Conservation (phyloP, 352 stramenopile species). For the Stramenopiles sp. region DNA sequence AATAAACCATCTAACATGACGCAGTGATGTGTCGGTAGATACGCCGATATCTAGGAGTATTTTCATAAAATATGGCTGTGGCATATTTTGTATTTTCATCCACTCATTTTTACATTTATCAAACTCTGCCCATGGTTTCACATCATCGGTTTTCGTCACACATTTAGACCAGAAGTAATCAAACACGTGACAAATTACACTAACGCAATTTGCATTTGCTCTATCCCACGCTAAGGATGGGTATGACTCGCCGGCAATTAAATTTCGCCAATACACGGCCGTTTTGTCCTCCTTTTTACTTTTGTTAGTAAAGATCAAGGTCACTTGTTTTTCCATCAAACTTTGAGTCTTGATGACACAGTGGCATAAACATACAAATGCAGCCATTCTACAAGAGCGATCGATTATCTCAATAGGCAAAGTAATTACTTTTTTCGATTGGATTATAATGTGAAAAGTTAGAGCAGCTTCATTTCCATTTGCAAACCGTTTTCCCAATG, state of each 20-base stretch:
- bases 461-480: slow-evolving; percentile 3
- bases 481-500: background rate
- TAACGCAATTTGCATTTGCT: background rate
- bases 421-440: background rate
- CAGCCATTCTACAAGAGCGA: background rate
- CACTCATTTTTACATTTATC: background rate
- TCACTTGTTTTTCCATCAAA: background rate
- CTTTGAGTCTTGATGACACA: background rate
- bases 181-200: background rate
- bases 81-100: background rate
- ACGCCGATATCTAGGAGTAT: background rate
- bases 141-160: no score
- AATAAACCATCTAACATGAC: background rate
- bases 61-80: background rate
- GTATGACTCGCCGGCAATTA: background rate
- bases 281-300: background rate
- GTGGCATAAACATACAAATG: background rate
- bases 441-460: background rate
- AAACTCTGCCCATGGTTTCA: background rate
- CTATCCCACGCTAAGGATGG: background rate
- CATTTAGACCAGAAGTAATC: background rate
- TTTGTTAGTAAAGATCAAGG: background rate
- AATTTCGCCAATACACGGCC: background rate
- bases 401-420: background rate
- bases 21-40: background rate